Evolutionary conservation across 75 land plant genomes (phyloP), one percentile per base, ranked within the genome.

Genomic region (Gnetum montanum): DNA sequence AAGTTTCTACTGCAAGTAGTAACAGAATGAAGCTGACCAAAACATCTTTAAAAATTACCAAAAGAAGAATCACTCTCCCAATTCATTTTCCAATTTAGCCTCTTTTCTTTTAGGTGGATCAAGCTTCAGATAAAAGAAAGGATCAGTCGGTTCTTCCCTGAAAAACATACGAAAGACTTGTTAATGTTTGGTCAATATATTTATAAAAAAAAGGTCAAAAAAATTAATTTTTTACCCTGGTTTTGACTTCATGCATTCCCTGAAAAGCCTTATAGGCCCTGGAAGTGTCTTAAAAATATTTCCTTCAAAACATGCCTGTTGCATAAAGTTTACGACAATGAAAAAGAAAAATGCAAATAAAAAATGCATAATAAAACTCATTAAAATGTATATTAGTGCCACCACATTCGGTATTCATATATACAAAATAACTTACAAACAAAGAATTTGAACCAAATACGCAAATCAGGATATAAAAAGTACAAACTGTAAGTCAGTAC

Each of bases 91-190:
- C 22, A 67, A 75, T 37, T 75, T 71, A 27, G 48, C 27, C 13
- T 66, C 80, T 66, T 81, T 76, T 54, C 68, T 58, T 47, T 54
- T 76, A 2, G 80, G 84, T 0, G 76, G 80, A 49, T 81, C 80
- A 28, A 77, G 44, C 24, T 81, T 48, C 57, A 81, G 54, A 59
- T 81, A 81, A 38, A 33, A 45, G 40, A 69, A 81, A 34, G 84
- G 80, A 45, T 76, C 80, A 3, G 76, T 81, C 24, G 84, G 84
- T 48, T 81, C 84, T 66, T 81, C 84, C 71, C 84, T 81, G 72
- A 63, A 69, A 12, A 47, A 34, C n/a, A 46, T 23, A 22, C 13
- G 46, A 16, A 52, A 31, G 18, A 1, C 20, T 8, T 2, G n/a
- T n/a, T n/a, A n/a, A n/a, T n/a, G n/a, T n/a, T n/a, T n/a, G n/a